A percentile compares a stretch with the other conserved stretches of the same genome.
Conservation (phyloP, 768 basidiomycete genomes). For the Dioszegia crocea region DNA sequence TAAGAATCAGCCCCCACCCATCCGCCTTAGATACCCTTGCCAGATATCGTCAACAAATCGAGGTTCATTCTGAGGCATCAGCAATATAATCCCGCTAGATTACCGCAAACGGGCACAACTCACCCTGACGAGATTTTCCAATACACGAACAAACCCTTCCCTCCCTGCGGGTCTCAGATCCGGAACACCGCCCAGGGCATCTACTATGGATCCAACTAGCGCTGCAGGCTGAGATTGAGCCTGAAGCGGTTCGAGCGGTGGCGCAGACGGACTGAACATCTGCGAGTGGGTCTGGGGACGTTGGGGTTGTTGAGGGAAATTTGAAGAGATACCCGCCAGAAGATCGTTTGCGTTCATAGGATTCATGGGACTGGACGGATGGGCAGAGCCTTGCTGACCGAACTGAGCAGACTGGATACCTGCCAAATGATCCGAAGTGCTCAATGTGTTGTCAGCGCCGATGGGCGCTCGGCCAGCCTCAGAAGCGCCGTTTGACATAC, state of each 20-base stretch:
- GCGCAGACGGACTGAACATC: not conserved
- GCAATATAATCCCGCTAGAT: not conserved
- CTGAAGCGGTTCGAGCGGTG: not conserved
- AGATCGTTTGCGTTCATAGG: not conserved
- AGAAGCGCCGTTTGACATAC: no score
- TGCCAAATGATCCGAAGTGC: not conserved
- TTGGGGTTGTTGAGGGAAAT: not conserved
- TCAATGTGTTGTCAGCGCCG: no score
- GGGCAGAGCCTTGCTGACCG: not conserved
- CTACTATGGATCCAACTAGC: not conserved
- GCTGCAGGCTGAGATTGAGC: no score
- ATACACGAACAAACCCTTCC: conserved; percentile 14
- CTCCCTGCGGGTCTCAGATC: not conserved
- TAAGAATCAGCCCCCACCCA: conserved; percentile 64
- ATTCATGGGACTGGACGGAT: not conserved
- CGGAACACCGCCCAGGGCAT: conserved; percentile 1
- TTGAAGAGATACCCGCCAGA: not conserved
- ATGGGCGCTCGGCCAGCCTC: no score
- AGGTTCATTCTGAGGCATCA: conserved; percentile 24
- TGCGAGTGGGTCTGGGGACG: not conserved
- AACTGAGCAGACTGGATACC: not conserved
- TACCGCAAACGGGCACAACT: not conserved
- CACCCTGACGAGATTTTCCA: conserved; percentile 23
- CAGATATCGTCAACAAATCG: conserved; percentile 35
- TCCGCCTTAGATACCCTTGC: conserved; percentile 21